Evolutionary conservation across 1,284 basidiomycete genomes (phyloP).

Genomic region (Melampsora larici-populina): DNA sequence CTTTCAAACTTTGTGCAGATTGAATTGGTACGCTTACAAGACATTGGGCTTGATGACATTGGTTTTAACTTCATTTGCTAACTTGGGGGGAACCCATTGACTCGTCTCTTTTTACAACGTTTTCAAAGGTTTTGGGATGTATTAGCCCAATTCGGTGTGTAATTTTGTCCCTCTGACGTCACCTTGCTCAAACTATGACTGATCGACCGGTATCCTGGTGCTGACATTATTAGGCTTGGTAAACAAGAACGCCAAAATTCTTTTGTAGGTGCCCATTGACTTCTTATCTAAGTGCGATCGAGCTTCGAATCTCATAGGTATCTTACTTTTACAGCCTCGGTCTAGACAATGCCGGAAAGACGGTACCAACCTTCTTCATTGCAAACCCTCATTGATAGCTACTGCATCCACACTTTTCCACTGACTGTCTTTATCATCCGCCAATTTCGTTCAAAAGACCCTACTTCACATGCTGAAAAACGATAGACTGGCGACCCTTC

Average conservation of each 20-base stretch:
- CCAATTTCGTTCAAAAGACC: conserved; percentile 62
- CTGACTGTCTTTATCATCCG: neutral
- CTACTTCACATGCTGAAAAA: conserved; percentile 99
- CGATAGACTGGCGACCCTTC: conserved; percentile 92
- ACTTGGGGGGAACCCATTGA: too few relatives aligned
- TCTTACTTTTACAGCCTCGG: conserved; percentile 52
- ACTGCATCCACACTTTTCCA: neutral
- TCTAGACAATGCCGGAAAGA: conserved; percentile 98
- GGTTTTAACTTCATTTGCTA: too few relatives aligned
- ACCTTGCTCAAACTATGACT: neutral
- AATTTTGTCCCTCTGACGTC: neutral
- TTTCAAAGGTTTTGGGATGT: conserved; percentile 61
- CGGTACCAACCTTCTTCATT: conserved; percentile 61
- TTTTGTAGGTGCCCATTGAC: conserved; percentile 70
- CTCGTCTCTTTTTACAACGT: too few relatives aligned
- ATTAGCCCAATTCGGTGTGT: conserved; percentile 79
- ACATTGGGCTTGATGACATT: too few relatives aligned
- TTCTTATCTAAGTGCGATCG: neutral
- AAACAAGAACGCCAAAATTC: conserved; percentile 99
- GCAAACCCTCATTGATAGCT: neutral
- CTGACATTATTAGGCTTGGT: conserved; percentile 66
- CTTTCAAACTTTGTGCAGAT: too few relatives aligned
- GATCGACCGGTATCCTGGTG: neutral
- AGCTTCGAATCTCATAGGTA: neutral
- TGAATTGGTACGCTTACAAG: too few relatives aligned